Evolutionary conservation across 2,329 filamentous ascomycete species (phyloP), one percentile per base, ranked within the genome.

Genomic region (Aschersonia sp.): DNA sequence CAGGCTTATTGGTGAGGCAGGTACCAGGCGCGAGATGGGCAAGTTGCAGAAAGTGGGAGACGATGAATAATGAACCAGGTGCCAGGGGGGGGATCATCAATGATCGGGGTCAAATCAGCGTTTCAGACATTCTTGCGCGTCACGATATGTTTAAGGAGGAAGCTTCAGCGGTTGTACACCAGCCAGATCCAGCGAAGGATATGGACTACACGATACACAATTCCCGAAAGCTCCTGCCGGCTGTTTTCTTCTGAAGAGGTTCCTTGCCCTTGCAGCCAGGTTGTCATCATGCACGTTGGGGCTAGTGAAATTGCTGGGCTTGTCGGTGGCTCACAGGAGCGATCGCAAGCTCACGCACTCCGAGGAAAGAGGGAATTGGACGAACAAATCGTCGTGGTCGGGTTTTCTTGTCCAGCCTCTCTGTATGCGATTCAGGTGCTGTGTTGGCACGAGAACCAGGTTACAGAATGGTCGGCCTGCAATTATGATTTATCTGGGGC

Each of bases 11-110:
- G 92, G 92, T 32, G 90, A 97, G 65, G 77, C 80, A 12, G 90
- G 92, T 11, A 83, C 94, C 72, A 95, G 94, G 76, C 77, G 88
- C 51, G 85, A 92, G 49, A 87, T 88, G 78, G 90, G 89, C 55
- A 94, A 94, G 72, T 70, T 98, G 54, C 87, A 97, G 74, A 97
- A 97, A 79, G 78, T 95, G 60, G 87, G 82, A 11, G 84, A 94
- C 31, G 79, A 79, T 47, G 76, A 82, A 62, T 81, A 68, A 62
- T 5, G 12, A 32, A 14, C 35, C n/a, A 41, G 5, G 37, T 12
- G 14, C 11, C 11, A 42, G 22, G 14, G 22, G 9, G 14, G 22
- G 22, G 40, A 42, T n/a, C 11, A 42, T 22, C 22, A 42, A 11
- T n/a, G 7, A 42, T n/a, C 7, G 14, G 22, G n/a, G 40, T 42